Percentiles rank a stretch among this genome's conserved stretches.
Evolutionary conservation across 1,139 yeast species (phyloP).

Genomic region (Saccharomyces hybrid): DNA sequence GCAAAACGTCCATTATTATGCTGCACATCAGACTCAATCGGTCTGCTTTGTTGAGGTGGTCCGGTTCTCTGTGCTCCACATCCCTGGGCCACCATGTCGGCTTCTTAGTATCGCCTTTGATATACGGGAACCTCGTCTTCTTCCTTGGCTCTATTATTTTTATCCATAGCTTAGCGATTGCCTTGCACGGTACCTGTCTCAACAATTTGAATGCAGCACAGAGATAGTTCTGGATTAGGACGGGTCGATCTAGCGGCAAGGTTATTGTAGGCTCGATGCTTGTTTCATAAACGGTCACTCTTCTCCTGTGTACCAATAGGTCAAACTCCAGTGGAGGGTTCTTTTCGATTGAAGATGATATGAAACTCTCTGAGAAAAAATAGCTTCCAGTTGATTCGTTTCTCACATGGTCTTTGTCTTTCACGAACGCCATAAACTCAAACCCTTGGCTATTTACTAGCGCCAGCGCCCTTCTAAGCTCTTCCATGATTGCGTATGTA

Average conservation of each 20-base stretch:
- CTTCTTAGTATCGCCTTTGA: slow-evolving; percentile 38
- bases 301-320: neutral
- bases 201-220: slow-evolving; percentile 26
- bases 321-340: neutral
- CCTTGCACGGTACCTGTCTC: slow-evolving; percentile 53
- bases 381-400: neutral
- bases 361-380: neutral
- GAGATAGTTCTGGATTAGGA: slow-evolving; percentile 9
- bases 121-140: slow-evolving; percentile 59
- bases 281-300: neutral
- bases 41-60: slow-evolving; percentile 54
- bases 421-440: slow-evolving; percentile 1
- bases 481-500: neutral
- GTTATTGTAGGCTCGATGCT: neutral
- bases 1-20: slow-evolving; percentile 28
- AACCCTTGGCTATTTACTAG: neutral
- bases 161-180: slow-evolving; percentile 62
- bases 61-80: slow-evolving; percentile 64
- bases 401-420: neutral
- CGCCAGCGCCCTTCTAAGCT: neutral
- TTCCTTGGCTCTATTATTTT: slow-evolving; percentile 57
- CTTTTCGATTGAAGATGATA: neutral
- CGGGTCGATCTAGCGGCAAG: slow-evolving; percentile 4
- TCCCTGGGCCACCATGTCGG: slow-evolving; percentile 68
- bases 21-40: slow-evolving; percentile 43